Conservation (phyloP, 2,329 filamentous ascomycete species). For the Lachnellula subtilissima region DNA sequence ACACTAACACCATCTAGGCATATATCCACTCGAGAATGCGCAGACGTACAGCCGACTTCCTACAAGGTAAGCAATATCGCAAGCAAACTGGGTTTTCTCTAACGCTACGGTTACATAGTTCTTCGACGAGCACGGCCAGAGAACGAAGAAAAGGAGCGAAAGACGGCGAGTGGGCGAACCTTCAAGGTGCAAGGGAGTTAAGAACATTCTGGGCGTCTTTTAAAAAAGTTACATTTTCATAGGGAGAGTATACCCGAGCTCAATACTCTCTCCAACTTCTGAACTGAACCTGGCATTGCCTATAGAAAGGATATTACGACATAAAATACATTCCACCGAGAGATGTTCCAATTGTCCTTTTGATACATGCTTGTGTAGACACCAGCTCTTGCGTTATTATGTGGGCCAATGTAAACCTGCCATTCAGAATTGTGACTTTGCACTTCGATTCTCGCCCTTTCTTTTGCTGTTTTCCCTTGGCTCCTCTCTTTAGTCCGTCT, state of each 20-base stretch:
- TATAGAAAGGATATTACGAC: neutral
- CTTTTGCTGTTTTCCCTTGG: conserved; percentile 3
- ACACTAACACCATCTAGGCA: conserved; percentile 46
- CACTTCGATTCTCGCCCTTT: conserved; percentile 4
- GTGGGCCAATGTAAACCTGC: neutral
- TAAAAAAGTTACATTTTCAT: neutral
- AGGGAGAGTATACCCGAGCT: neutral
- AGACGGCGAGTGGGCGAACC: conserved; percentile 93
- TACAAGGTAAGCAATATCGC: conserved; percentile 65
- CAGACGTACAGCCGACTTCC: conserved; percentile 93
- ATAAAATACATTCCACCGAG: conserved; percentile 9
- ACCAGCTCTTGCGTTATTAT: conserved; percentile 2
- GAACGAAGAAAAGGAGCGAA: conserved; percentile 93
- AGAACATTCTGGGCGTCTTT: conserved; percentile 6
- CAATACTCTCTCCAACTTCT: neutral
- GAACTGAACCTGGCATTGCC: neutral
- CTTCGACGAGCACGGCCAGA: conserved; percentile 91
- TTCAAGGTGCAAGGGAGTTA: conserved; percentile 52
- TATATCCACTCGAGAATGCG: conserved; percentile 99
- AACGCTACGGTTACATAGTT: conserved; percentile 53
- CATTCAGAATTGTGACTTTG: neutral
- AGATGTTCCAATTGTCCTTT: conserved; percentile 9
- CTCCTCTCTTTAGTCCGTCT: conserved; percentile 6
- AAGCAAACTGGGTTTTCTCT: neutral
- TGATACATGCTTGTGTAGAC: conserved; percentile 12